Percentiles rank a stretch among this genome's conserved stretches.
These are phyloP conservation scores for Glarea lozoyensis DNA, from an alignment of 495 filamentous ascomycete genomes.

Conservation along the genomic window DNA sequence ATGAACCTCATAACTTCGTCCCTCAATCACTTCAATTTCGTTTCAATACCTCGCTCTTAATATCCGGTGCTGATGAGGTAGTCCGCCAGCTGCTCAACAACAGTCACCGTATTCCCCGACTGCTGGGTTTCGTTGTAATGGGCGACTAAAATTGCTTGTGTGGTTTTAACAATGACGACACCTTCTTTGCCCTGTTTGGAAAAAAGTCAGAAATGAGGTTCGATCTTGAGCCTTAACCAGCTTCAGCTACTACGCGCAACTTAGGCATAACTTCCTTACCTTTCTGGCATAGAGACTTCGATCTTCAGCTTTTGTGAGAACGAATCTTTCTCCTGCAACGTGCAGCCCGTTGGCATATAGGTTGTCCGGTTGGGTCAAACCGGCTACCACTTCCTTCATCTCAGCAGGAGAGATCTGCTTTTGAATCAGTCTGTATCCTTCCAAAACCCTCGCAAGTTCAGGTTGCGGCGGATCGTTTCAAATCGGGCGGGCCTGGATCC, in stretches of 20 bases:
- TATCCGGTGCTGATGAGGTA: conserved; percentile 65
- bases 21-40: background rate
- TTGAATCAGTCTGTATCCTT: conserved; percentile 1
- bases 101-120: conserved; percentile 55
- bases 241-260: too few relatives aligned
- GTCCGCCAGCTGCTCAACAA: conserved; percentile 62
- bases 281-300: conserved; percentile 77
- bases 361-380: conserved; percentile 35
- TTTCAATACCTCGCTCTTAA: conserved; percentile 36
- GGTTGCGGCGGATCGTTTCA: background rate
- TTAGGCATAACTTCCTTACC: conserved; percentile 52
- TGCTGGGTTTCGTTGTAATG: conserved; percentile 67
- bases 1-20: background rate
- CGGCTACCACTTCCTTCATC: conserved; percentile 45
- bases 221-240: too few relatives aligned
- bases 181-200: conserved; percentile 77
- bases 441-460: background rate
- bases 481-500: too few relatives aligned
- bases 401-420: conserved; percentile 49
- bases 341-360: conserved; percentile 55
- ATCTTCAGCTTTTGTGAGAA: conserved; percentile 61
- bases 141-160: conserved; percentile 74
- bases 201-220: too few relatives aligned
- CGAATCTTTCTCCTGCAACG: conserved; percentile 60
- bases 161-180: conserved; percentile 70